Conservation (phyloP, 2,329 filamentous ascomycete species). For the Penicillium nordicum region DNA sequence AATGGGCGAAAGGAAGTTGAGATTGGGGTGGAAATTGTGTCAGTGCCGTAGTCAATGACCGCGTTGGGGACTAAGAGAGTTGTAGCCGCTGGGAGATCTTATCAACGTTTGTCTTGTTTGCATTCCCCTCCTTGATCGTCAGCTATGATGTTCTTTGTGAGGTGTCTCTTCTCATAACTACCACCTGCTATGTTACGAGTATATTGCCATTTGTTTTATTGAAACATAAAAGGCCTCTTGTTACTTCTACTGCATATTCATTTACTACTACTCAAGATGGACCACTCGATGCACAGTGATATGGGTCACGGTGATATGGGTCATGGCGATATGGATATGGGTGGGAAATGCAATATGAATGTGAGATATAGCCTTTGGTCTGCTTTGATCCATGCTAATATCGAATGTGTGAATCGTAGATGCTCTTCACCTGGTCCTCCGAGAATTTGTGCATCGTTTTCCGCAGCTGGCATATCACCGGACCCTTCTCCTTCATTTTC, state of each 20-base stretch:
- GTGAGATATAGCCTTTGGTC: slow-evolving; percentile 49
- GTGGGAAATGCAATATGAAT: slow-evolving; percentile 81
- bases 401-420: slow-evolving; percentile 53
- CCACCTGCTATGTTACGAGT: neutral
- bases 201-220: neutral
- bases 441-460: slow-evolving; percentile 95
- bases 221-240: neutral
- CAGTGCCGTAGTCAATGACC: neutral
- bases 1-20: neutral
- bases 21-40: neutral
- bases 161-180: neutral
- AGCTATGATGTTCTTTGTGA: neutral
- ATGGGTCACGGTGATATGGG: slow-evolving; percentile 51
- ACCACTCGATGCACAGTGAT: slow-evolving; percentile 45
- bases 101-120: slow-evolving; percentile 37
- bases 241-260: neutral
- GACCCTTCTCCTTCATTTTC: slow-evolving; percentile 68
- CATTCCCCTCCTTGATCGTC: slow-evolving; percentile 17
- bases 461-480: slow-evolving; percentile 79
- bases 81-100: slow-evolving; percentile 1
- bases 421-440: slow-evolving; percentile 97
- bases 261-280: slow-evolving; percentile 24
- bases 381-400: neutral
- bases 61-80: slow-evolving; percentile 3
- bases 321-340: slow-evolving; percentile 58